Evolutionary conservation across 345 rosid genomes (phyloP).

Genomic region (Brassica rapa): DNA sequence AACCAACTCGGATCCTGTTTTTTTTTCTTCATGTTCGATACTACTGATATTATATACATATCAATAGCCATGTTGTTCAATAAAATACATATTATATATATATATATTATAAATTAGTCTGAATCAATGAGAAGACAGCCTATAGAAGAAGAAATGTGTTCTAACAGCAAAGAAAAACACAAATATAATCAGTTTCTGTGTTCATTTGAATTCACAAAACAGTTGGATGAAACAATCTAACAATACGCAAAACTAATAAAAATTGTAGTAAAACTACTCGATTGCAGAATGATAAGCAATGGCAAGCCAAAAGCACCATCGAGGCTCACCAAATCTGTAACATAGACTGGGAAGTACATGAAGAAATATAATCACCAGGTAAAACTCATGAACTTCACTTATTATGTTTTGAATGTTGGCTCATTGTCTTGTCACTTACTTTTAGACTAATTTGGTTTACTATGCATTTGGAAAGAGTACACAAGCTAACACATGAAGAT

Average conservation of each 20-base stretch:
- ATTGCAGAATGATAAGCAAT: not conserved
- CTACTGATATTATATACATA: not conserved
- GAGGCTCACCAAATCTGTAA: not conserved
- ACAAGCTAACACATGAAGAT: constrained; percentile 19
- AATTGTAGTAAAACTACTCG: not conserved
- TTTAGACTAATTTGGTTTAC: not conserved
- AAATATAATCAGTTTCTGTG: not conserved
- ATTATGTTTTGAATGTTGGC: not conserved
- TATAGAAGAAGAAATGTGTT: not conserved
- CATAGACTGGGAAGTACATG: not conserved
- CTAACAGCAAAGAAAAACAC: not conserved
- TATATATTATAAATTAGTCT: not conserved
- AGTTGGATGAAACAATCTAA: not conserved
- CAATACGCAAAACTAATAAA: not conserved
- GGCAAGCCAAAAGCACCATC: not conserved
- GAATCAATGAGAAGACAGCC: not conserved
- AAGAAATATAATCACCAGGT: not conserved
- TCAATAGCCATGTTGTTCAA: not conserved
- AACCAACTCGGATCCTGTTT: not conserved
- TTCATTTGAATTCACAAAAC: not conserved
- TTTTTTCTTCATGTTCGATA: not conserved
- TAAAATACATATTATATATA: too few species aligned
- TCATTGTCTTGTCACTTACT: not conserved
- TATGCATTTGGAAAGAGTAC: not conserved
- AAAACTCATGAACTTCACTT: not conserved